Percentiles rank a stretch among this genome's conserved stretches.
These are phyloP conservation scores for Carex scoparia DNA, from an alignment of 176 grass and related monocot species.

Conservation along the genomic window DNA sequence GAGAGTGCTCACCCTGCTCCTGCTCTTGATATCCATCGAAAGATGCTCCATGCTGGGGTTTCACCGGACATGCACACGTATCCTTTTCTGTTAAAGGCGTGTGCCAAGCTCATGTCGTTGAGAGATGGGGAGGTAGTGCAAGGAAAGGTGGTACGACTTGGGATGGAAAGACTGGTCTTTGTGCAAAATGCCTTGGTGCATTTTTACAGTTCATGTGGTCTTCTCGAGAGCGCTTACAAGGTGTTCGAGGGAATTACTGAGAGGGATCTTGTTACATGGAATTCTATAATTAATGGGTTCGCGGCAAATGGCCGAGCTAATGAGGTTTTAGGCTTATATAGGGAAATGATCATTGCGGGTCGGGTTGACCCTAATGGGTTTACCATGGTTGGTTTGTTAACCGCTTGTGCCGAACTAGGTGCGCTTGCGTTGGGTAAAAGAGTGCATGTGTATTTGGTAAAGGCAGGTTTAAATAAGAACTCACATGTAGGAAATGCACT, in stretches of 20 bases:
- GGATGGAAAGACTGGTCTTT: conserved; percentile 47
- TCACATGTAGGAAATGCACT: conserved; percentile 58
- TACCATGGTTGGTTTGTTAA: conserved; percentile 70
- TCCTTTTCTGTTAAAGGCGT: conserved; percentile 73
- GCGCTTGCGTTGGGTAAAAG: conserved; percentile 52
- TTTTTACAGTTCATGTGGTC: conserved; percentile 50
- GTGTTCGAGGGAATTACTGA: conserved; percentile 60
- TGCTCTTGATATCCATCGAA: conserved; percentile 53
- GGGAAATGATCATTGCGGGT: conserved; percentile 39
- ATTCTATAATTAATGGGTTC: conserved; percentile 67
- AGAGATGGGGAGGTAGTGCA: conserved; percentile 61
- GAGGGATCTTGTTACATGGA: conserved; percentile 74
- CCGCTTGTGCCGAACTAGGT: conserved; percentile 51
- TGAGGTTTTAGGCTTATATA: conserved; percentile 61
- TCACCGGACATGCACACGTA: conserved; percentile 74
- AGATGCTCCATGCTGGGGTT: conserved; percentile 41
- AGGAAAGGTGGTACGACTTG: conserved; percentile 49
- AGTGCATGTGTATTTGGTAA: conserved; percentile 42
- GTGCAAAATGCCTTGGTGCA: conserved; percentile 70
- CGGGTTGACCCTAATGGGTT: conserved; percentile 46
- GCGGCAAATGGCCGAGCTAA: conserved; percentile 63
- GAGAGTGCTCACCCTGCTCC: conserved; percentile 33
- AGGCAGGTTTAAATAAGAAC: conserved; percentile 48
- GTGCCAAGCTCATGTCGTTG: conserved; percentile 56
- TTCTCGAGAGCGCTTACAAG: conserved; percentile 60